Percentiles rank a stretch among this genome's conserved stretches.
Conservation (phyloP, 495 filamentous ascomycete genomes). For the Bathelium albidoporum region DNA sequence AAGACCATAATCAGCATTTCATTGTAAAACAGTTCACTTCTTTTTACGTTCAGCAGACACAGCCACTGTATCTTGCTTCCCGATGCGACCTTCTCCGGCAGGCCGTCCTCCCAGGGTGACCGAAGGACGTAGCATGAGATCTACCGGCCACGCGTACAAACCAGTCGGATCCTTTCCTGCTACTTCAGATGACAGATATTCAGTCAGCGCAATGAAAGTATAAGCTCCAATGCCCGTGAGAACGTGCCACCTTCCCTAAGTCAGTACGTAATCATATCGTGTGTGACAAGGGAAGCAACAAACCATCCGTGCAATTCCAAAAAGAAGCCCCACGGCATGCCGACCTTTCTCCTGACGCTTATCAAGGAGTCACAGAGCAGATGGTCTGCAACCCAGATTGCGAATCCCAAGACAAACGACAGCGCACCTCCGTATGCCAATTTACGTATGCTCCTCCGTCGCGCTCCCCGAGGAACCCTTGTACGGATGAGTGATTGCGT, state of each 20-base stretch:
- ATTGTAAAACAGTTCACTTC: background rate
- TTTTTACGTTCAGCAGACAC: background rate
- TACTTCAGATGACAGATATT: background rate
- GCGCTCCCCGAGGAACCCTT: slow-evolving; percentile 5
- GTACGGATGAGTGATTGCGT: slow-evolving; percentile 22
- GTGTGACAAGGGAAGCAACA: background rate
- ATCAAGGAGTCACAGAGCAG: slow-evolving; percentile 35
- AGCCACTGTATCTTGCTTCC: background rate
- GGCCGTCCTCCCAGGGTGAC: too few species aligned
- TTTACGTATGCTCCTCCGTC: slow-evolving; percentile 10
- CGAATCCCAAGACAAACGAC: slow-evolving; percentile 29
- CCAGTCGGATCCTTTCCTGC: background rate
- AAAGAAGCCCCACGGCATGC: slow-evolving; percentile 43
- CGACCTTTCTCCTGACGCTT: slow-evolving; percentile 27
- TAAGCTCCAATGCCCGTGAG: slow-evolving; percentile 37
- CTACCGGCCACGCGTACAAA: background rate
- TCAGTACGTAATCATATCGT: slow-evolving; percentile 17
- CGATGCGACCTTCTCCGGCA: too few species aligned
- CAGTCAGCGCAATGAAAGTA: background rate
- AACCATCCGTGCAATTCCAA: slow-evolving; percentile 49
- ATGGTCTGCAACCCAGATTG: slow-evolving; percentile 42
- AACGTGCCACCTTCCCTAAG: slow-evolving; percentile 40
- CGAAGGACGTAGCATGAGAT: background rate
- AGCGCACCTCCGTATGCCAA: slow-evolving; percentile 6
- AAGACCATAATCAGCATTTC: background rate